A percentile compares a stretch with the other conserved stretches of the same genome.
Evolutionary conservation across 2,329 filamentous ascomycete genomes (phyloP).

Genomic region (Stemphylium vesicarium): DNA sequence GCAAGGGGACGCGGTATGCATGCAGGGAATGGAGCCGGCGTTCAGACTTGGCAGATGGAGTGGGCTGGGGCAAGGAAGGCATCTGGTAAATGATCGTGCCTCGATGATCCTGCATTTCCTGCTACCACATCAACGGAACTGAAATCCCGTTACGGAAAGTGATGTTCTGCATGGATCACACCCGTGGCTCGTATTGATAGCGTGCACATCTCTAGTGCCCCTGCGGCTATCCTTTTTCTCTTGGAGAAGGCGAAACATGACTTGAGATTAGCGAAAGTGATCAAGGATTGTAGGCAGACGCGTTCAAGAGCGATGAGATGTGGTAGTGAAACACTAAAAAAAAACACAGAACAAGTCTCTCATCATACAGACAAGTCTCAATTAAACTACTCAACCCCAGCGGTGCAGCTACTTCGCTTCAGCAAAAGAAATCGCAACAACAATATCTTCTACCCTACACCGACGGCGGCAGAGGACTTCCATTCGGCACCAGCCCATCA

Average conservation of each 20-base stretch:
- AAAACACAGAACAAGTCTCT: too few species aligned
- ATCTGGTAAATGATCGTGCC: too few species aligned
- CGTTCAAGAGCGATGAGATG: too few species aligned
- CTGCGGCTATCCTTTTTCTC: too few species aligned
- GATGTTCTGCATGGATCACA: neutral
- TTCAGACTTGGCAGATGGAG: neutral
- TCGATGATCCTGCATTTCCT: too few species aligned
- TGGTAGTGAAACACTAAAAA: too few species aligned
- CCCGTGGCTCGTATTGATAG: neutral
- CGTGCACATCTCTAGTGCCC: neutral
- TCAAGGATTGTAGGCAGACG: neutral
- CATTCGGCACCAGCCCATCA: constrained; percentile 11
- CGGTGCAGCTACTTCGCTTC: too few species aligned
- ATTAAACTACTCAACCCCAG: neutral
- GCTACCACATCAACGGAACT: too few species aligned
- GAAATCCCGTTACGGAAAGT: neutral
- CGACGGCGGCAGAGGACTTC: constrained; percentile 8
- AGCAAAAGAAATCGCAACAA: neutral
- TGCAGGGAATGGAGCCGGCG: neutral
- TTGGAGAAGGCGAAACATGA: neutral
- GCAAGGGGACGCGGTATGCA: neutral
- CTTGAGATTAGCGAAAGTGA: neutral
- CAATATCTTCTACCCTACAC: neutral
- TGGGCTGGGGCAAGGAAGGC: too few species aligned
- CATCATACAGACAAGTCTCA: too few species aligned